These are phyloP conservation scores for Psilocybe tampanensis DNA, from an alignment of 768 basidiomycete species.

Conservation along the genomic window DNA sequence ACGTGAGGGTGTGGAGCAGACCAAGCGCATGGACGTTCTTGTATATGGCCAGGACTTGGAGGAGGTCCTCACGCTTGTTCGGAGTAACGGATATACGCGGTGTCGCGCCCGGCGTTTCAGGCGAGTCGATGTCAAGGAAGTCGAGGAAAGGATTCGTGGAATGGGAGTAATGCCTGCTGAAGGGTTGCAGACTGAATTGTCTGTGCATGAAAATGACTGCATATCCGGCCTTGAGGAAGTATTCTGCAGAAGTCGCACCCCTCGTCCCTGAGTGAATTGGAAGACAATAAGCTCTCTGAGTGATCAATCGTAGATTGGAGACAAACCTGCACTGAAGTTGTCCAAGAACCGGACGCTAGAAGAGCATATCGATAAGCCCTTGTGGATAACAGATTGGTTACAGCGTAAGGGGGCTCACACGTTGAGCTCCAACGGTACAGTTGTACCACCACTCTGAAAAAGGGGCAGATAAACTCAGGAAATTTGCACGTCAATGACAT, in stretches of 20 bases:
- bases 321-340: slow-evolving; percentile 94
- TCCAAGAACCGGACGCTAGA: slow-evolving; percentile 95
- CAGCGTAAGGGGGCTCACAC: slow-evolving; percentile 68
- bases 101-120: slow-evolving; percentile 24
- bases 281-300: slow-evolving; percentile 4
- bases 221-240: slow-evolving; percentile 92
- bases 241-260: slow-evolving; percentile 97
- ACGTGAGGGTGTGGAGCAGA: slow-evolving; percentile 82
- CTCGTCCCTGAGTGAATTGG: slow-evolving; percentile 72
- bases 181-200: slow-evolving; percentile 96
- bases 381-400: slow-evolving; percentile 11
- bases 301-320: neutral
- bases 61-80: slow-evolving; percentile 63
- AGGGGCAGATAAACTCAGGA: slow-evolving; percentile 8
- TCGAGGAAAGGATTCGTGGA: slow-evolving; percentile 98
- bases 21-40: slow-evolving; percentile 76
- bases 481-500: slow-evolving; percentile 5
- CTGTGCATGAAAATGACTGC: slow-evolving; percentile 99
- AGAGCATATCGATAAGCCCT: slow-evolving; percentile 26
- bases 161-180: slow-evolving; percentile 97
- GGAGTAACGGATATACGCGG: slow-evolving; percentile 68
- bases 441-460: slow-evolving; percentile 93
- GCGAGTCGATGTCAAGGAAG: slow-evolving; percentile 73
- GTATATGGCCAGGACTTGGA: slow-evolving; percentile 77
- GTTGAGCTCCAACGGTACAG: slow-evolving; percentile 96